A percentile compares a stretch with the other conserved stretches of the same genome.
phyloP scores from a whole-genome alignment of 2,329 filamentous ascomycete species.

The Botrytis sinoallii region DNA sequence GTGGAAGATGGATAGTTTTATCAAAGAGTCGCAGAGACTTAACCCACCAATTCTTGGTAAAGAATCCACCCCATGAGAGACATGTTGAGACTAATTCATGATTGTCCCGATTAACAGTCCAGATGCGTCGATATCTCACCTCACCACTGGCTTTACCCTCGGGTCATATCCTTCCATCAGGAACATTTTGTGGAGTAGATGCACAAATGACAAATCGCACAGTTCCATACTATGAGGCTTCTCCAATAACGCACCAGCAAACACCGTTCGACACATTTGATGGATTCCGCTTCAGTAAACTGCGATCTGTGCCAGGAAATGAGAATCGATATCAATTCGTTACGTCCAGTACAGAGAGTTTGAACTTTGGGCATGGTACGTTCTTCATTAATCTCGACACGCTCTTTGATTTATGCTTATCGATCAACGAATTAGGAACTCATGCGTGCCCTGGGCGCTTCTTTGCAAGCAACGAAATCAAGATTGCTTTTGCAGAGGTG shows the following conservation, averaged over 20 bases:
- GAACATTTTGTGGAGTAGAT: constrained; percentile 17
- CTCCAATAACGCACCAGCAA: constrained; percentile 9
- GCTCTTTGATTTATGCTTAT: neutral
- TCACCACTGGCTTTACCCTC: constrained; percentile 34
- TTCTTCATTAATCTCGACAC: too few relatives aligned
- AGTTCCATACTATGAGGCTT: constrained; percentile 16
- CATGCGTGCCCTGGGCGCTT: constrained; percentile 44
- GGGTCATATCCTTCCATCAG: constrained; percentile 36
- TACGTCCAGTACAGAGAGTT: constrained; percentile 37
- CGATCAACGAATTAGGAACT: constrained; percentile 30
- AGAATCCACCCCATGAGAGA: neutral
- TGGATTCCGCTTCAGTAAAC: constrained; percentile 31
- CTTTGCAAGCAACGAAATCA: constrained; percentile 40
- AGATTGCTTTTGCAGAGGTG: constrained; percentile 36
- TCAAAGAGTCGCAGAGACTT: constrained; percentile 14
- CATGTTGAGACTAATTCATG: neutral
- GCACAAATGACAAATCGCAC: constrained; percentile 14
- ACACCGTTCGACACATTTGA: constrained; percentile 27
- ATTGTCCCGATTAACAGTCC: neutral
- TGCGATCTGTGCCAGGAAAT: constrained; percentile 28
- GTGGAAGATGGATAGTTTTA: constrained; percentile 19
- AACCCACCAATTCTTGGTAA: constrained; percentile 23
- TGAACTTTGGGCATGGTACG: constrained; percentile 42
- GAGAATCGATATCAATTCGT: constrained; percentile 39
- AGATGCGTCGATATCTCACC: constrained; percentile 22